A percentile compares a stretch with the other conserved stretches of the same genome.
phyloP scores from a whole-genome alignment of 2,329 filamentous ascomycete genomes.

The Diaporthe sp. region DNA sequence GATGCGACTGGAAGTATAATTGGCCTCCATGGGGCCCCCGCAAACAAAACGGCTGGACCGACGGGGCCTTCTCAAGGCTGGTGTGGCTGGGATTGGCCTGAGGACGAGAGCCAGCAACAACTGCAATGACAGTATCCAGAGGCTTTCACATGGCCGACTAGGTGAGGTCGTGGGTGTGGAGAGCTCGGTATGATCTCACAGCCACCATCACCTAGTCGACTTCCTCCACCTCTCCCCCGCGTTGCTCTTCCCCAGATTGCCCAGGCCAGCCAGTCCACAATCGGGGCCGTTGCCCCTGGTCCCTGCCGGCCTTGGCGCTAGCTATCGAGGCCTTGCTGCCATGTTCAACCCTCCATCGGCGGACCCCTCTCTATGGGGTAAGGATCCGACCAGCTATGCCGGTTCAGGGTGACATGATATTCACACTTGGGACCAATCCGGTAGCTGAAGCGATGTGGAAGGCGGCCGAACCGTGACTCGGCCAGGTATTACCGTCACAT shows the following conservation, averaged over 20 bases:
- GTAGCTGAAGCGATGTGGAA: constrained; percentile 20
- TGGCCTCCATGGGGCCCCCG: constrained; percentile 8
- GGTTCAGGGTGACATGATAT: constrained; percentile 12
- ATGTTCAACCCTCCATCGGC: constrained; percentile 12
- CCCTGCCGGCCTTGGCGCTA: constrained; percentile 26
- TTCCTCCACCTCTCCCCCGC: constrained; percentile 23
- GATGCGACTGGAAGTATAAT: constrained; percentile 19
- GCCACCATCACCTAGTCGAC: not conserved
- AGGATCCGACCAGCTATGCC: constrained; percentile 2
- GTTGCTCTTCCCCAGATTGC: constrained; percentile 14
- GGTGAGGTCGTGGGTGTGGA: not conserved
- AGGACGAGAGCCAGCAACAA: not conserved
- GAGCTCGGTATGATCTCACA: constrained; percentile 35
- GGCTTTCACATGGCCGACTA: constrained; percentile 10
- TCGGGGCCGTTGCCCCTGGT: constrained; percentile 15
- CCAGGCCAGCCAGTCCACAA: not conserved
- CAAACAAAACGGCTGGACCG: not conserved
- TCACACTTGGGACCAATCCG: constrained; percentile 30
- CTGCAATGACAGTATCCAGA: not conserved
- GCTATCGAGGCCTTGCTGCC: not conserved
- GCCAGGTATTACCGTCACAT: constrained; percentile 16
- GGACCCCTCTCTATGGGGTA: constrained; percentile 12
- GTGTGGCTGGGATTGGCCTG: constrained; percentile 20
- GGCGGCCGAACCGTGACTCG: constrained; percentile 30
- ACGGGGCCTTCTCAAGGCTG: not conserved